Evolutionary conservation across 1,284 basidiomycete species (phyloP).

Genomic region (Trichosporon faecale): DNA sequence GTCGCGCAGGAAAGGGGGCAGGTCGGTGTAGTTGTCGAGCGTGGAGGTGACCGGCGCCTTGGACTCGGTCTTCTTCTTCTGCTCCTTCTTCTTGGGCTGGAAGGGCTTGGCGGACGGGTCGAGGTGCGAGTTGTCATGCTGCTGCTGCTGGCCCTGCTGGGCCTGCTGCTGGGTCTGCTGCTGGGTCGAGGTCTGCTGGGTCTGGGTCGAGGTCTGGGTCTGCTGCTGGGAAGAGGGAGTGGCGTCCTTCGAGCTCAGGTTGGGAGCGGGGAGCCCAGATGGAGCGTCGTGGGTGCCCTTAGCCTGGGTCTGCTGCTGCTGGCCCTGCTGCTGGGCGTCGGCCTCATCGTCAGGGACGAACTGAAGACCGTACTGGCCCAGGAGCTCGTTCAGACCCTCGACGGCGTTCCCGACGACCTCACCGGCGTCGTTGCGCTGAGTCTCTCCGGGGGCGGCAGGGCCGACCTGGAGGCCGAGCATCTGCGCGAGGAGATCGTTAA

Average conservation of each 20-base stretch:
- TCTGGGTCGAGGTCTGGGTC: background rate
- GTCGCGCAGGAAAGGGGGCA: slow-evolving; percentile 33
- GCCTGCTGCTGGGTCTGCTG: background rate
- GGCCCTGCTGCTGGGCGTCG: slow-evolving; percentile 13
- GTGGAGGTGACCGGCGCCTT: slow-evolving; percentile 29
- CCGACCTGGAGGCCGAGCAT: slow-evolving; percentile 45
- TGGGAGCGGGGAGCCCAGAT: slow-evolving; percentile 23
- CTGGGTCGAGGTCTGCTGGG: background rate
- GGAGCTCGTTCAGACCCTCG: slow-evolving; percentile 42
- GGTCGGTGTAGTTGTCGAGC: slow-evolving; percentile 28
- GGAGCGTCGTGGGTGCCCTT: slow-evolving; percentile 29
- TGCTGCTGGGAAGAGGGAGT: background rate
- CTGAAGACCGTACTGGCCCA: slow-evolving; percentile 44
- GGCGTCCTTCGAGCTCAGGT: background rate
- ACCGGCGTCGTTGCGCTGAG: slow-evolving; percentile 11
- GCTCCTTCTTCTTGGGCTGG: background rate
- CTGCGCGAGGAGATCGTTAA: slow-evolving; percentile 44
- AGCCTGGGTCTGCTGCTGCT: slow-evolving; percentile 17
- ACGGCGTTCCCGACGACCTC: slow-evolving; percentile 29
- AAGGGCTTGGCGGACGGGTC: slow-evolving; percentile 1
- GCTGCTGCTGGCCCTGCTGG: background rate
- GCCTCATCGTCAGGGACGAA: slow-evolving; percentile 37
- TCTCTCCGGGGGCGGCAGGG: slow-evolving; percentile 25
- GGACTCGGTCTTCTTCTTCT: slow-evolving; percentile 15
- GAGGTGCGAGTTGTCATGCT: background rate